phyloP scores from a whole-genome alignment of 2,329 filamentous ascomycete species.

The Penicillium freii region DNA sequence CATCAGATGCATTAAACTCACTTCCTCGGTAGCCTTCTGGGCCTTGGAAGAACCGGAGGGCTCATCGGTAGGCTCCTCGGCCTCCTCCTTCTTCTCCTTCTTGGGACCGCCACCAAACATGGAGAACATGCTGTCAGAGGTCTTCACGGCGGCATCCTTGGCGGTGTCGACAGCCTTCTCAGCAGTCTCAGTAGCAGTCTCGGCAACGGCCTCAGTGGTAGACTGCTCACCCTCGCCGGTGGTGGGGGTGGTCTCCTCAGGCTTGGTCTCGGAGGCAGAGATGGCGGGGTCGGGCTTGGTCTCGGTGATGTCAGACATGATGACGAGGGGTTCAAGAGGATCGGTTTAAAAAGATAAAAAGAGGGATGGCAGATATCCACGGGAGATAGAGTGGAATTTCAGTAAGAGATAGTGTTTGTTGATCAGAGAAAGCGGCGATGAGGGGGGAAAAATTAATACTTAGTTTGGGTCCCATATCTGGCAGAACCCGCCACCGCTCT shows the following conservation, averaged over 20 bases:
- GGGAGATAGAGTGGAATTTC: constrained; percentile 7
- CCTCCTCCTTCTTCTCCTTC: constrained; percentile 89
- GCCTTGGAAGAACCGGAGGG: constrained; percentile 86
- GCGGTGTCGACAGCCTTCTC: constrained; percentile 40
- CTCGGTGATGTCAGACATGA: constrained; percentile 46
- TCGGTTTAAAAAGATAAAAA: constrained; percentile 8
- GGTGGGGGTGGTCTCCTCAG: constrained; percentile 34
- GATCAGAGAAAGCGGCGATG: constrained; percentile 23
- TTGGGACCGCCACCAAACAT: constrained; percentile 98
- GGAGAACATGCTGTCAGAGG: constrained; percentile 71
- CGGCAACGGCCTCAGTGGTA: constrained; percentile 33
- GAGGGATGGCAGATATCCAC: constrained; percentile 7
- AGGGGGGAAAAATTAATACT: constrained; percentile 30
- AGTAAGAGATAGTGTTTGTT: constrained; percentile 22
- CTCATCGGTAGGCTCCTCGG: constrained; percentile 74
- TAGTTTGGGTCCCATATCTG: constrained; percentile 21
- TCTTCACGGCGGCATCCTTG: constrained; percentile 42
- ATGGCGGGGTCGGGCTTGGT: constrained; percentile 46
- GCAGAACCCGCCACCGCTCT: constrained; percentile 26
- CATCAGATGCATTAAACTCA: constrained; percentile 44
- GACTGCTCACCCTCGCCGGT: constrained; percentile 35
- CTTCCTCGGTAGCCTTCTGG: constrained; percentile 61
- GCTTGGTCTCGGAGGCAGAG: constrained; percentile 36
- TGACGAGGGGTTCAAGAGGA: constrained; percentile 16
- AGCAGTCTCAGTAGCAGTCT: constrained; percentile 38